phyloP scores from a whole-genome alignment of 148 eudicot species.

The Rhododendron ovatum region DNA sequence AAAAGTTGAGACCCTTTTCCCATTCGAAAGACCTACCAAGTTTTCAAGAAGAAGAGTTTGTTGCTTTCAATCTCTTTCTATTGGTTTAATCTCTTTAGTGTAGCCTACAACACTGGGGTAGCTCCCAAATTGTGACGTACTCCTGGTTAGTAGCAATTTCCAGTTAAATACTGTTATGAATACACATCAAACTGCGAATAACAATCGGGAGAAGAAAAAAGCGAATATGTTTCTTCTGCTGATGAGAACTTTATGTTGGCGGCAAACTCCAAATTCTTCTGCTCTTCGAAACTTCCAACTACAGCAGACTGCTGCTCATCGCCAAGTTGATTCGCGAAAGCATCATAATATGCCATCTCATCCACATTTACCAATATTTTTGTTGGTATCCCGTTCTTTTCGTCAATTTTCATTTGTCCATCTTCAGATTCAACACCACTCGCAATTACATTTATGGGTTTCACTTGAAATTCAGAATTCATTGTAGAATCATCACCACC shows the following conservation, averaged over 20 bases:
- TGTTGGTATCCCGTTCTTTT: constrained; percentile 34
- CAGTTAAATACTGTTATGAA: background rate
- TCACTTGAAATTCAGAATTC: constrained; percentile 25
- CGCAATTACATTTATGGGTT: constrained; percentile 42
- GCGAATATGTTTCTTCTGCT: background rate
- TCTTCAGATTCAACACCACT: constrained; percentile 52
- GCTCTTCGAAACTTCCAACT: constrained; percentile 56
- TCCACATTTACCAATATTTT: constrained; percentile 51
- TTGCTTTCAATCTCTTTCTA: background rate
- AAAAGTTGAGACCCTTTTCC: background rate
- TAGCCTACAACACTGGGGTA: too few relatives aligned
- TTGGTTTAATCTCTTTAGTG: background rate
- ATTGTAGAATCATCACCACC: constrained; percentile 29
- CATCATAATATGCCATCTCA: constrained; percentile 37
- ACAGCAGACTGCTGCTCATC: constrained; percentile 65
- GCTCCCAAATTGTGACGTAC: background rate
- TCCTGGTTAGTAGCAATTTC: background rate
- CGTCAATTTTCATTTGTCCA: constrained; percentile 48
- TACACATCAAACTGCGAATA: background rate
- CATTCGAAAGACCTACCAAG: background rate
- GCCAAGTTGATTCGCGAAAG: constrained; percentile 53
- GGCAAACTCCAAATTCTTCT: constrained; percentile 37
- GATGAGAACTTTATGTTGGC: background rate
- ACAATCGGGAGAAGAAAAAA: background rate
- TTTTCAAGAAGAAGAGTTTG: background rate